phyloP scores from a whole-genome alignment of 352 stramenopile species.

The Hyphochytrium catenoides region DNA sequence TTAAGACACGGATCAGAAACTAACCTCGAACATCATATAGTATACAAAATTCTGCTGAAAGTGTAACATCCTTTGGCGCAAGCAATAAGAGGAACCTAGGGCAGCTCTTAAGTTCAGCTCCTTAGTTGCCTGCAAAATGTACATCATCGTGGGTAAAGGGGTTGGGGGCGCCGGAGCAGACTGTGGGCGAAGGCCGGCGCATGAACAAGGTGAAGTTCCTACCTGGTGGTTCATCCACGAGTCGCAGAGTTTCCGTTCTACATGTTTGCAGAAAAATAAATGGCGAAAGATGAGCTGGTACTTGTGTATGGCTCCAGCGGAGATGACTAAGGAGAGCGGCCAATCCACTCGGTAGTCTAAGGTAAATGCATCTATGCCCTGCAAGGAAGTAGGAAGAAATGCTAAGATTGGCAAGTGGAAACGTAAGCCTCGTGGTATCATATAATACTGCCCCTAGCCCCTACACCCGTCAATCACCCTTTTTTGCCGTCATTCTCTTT shows the following conservation, averaged over 20 bases:
- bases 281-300: conserved; percentile 98
- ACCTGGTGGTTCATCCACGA: conserved; percentile 86
- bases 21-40: conserved; percentile 94
- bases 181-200: no score
- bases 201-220: conserved; percentile 17
- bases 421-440: no score
- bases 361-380: conserved; percentile 85
- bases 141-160: no score
- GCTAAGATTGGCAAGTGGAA: no score
- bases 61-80: conserved; percentile 95
- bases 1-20: no score
- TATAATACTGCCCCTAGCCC: no score
- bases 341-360: conserved; percentile 91
- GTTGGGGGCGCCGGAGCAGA: conserved; percentile 5
- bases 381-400: no score
- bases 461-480: no score
- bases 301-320: conserved; percentile 70
- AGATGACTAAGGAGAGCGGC: conserved; percentile 91
- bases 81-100: conserved; percentile 72
- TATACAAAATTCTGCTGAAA: conserved; percentile 97
- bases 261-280: conserved; percentile 97
- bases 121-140: conserved; percentile 26
- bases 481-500: no score
- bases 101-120: conserved; percentile 57
- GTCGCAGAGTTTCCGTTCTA: conserved; percentile 81